Evolutionary conservation across 495 filamentous ascomycete species (phyloP).

Genomic region (Aspergillus wentii): DNA sequence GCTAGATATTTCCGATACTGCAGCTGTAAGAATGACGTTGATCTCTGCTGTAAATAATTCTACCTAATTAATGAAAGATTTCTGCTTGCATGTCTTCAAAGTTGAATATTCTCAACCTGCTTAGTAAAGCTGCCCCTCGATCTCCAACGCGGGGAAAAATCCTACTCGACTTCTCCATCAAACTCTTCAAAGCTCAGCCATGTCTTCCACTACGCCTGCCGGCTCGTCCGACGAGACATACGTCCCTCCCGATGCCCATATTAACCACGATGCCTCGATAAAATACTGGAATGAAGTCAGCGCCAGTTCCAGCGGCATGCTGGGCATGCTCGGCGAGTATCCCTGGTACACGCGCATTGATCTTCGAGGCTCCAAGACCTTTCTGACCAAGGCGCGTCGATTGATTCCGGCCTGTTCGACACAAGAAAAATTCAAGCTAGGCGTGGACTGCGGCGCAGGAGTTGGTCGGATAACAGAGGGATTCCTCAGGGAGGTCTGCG

Average conservation of each 20-base stretch:
- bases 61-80: too few relatives aligned
- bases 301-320: slow-evolving; percentile 69
- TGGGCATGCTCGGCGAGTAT: slow-evolving; percentile 57
- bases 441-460: slow-evolving; percentile 57
- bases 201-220: too few relatives aligned
- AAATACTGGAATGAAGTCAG: slow-evolving; percentile 66
- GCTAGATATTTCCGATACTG: too few relatives aligned
- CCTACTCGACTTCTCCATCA: too few relatives aligned
- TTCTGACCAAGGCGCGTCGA: slow-evolving; percentile 68
- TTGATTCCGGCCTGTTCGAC: slow-evolving; percentile 12
- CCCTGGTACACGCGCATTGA: slow-evolving; percentile 68
- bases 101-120: too few relatives aligned
- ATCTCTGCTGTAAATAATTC: too few relatives aligned
- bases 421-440: slow-evolving; percentile 26
- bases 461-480: slow-evolving; percentile 55
- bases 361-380: slow-evolving; percentile 68
- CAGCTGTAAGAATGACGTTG: too few relatives aligned
- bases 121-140: too few relatives aligned
- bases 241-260: not conserved
- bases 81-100: too few relatives aligned
- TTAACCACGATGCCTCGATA: slow-evolving; percentile 3
- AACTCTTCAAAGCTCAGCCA: too few relatives aligned
- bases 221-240: too few relatives aligned
- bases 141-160: too few relatives aligned
- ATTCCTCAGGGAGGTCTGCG: slow-evolving; percentile 47